These are phyloP conservation scores for Tetrapisispora nanseiensis DNA, from an alignment of 805 yeast species.

Conservation along the genomic window DNA sequence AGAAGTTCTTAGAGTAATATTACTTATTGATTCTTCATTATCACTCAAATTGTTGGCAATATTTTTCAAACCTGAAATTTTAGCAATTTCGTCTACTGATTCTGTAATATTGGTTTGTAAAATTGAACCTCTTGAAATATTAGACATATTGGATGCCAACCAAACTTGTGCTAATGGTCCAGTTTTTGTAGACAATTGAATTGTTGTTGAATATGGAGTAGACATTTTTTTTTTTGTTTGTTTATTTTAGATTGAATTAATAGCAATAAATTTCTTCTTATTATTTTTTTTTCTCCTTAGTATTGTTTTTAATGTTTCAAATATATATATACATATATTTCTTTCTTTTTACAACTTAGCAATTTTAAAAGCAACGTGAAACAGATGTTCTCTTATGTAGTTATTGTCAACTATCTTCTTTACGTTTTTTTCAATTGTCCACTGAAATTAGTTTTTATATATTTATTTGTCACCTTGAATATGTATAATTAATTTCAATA, in stretches of 20 bases:
- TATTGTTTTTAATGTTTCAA: too few species aligned
- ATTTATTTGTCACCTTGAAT: too few species aligned
- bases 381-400: not conserved
- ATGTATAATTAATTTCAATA: not conserved
- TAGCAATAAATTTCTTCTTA: not conserved
- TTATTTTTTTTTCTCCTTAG: too few species aligned
- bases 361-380: not conserved
- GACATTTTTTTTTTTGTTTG: conserved; percentile 1
- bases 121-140: conserved; percentile 38
- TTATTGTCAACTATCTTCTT: too few species aligned
- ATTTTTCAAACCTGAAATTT: conserved; percentile 28
- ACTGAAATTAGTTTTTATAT: too few species aligned
- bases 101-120: conserved; percentile 60
- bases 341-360: too few species aligned
- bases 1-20: conserved; percentile 69
- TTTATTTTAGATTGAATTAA: not conserved
- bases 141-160: conserved; percentile 74
- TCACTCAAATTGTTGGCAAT: not conserved
- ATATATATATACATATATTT: too few species aligned
- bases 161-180: conserved; percentile 87
- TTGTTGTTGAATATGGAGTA: conserved; percentile 3
- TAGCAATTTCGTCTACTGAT: conserved; percentile 56
- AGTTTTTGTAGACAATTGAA: conserved; percentile 38
- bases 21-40: conserved; percentile 11
- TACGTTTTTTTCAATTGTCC: not conserved